Conservation (phyloP, 345 rosid species). For the Melastoma malabathricum region DNA sequence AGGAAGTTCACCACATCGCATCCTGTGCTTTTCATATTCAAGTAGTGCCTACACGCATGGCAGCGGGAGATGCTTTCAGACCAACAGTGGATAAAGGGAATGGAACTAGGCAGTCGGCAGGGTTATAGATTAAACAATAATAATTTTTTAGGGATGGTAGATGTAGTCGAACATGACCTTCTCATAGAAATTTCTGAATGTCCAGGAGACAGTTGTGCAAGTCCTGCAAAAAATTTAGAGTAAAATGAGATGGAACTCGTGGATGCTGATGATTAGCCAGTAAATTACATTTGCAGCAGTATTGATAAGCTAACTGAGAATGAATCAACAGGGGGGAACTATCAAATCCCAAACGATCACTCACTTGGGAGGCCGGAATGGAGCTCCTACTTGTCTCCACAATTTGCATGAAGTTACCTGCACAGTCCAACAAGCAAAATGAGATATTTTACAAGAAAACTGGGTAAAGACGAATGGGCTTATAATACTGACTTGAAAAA, state of each 20-base stretch:
- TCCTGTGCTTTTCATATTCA: constrained; percentile 53
- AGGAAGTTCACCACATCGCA: constrained; percentile 35
- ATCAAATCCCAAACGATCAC: constrained; percentile 3
- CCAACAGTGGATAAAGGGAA: constrained; percentile 2
- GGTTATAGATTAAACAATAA: no score
- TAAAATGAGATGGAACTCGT: neutral
- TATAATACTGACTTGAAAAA: no score
- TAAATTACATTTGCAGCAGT: neutral
- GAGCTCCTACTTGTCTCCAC: constrained; percentile 78
- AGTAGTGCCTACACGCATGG: constrained; percentile 33
- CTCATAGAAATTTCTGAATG: constrained; percentile 59
- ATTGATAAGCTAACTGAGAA: no score
- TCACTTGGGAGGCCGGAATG: constrained; percentile 75
- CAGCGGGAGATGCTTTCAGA: neutral
- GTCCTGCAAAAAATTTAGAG: constrained; percentile 28
- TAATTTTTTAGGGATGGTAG: no score
- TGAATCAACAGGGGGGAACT: no score
- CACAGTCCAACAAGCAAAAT: constrained; percentile 6
- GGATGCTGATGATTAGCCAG: neutral
- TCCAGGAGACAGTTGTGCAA: constrained; percentile 68
- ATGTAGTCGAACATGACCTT: constrained; percentile 18
- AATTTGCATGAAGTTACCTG: constrained; percentile 58
- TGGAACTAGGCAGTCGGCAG: neutral
- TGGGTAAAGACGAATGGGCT: no score
- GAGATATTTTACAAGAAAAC: neutral